Base-by-base conservation (phyloP, 352 stramenopile genomes). In the Phytopythium montanum region DNA sequence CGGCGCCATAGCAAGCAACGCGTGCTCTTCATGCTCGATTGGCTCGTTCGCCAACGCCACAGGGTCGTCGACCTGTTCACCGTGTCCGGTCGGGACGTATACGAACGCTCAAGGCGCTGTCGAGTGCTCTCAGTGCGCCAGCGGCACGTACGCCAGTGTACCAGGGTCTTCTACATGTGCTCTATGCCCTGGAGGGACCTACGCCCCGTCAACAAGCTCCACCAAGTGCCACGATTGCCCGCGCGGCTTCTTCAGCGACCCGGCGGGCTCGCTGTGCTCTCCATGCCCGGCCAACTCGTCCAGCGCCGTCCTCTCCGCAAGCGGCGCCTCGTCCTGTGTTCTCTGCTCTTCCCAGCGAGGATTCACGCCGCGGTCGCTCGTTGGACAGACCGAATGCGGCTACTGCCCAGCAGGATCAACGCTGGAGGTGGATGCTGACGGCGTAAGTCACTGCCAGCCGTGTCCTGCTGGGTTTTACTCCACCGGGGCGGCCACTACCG, bases 231-330 rank as follows among this genome's bases (percentile, higher is more conserved):
- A 76, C 26, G 59, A 70, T 21, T 92, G 83, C 41, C 79, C 80
- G 0, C 59, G 64, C 53, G 83, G 83, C 6, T 87, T 84, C 59
- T 88, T 75, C 68, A 90, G 80, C 51, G 72, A 77, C 52, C n/a
- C 23, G 3, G 66, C 70, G 1, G 64, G 63, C 14, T 54, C 61
- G 0, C 31, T 23, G 5, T 92, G 83, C 26, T 57, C 59, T 0
- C 51, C 73, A 12, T 92, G 83, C 33, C 75, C 80, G 25, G 28
- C 70, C 5, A 86, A 86, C 45, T 88, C 76, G 0, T 85, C 69
- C 52, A 81, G 66, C 34, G 50, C 54, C 14, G 52, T 54, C 0
- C 54, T 82, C 19, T 56, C 64, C 2, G 57, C 65, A 7, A 54
- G 64, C 19, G 52, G 46, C 3, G 23, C 25, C 19, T 56, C 70